phyloP scores from a whole-genome alignment of 331 rosid species.

The Stylosanthes scabra region DNA sequence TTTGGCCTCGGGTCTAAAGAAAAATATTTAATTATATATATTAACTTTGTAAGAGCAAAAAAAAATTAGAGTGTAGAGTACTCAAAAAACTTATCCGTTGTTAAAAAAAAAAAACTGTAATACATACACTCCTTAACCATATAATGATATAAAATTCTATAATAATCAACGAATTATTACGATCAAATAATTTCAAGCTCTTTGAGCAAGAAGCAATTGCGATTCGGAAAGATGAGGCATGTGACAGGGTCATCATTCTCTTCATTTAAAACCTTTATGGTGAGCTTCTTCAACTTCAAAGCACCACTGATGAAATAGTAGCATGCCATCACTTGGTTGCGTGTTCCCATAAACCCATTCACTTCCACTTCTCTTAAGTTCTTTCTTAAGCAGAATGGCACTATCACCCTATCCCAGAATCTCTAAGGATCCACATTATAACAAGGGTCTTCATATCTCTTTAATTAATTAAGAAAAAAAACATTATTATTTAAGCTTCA shows the following conservation, averaged over 20 bases:
- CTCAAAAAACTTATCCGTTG: too few species aligned
- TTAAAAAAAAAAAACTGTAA: too few species aligned
- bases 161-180: background rate
- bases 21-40: too few species aligned
- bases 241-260: background rate
- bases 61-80: too few species aligned
- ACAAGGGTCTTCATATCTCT: conserved; percentile 28
- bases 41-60: too few species aligned
- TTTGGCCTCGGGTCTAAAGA: too few species aligned
- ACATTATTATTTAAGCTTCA: too few species aligned
- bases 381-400: conserved; percentile 8
- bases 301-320: background rate
- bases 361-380: conserved; percentile 51
- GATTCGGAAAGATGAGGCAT: background rate
- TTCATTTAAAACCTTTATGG: background rate
- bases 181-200: conserved; percentile 3
- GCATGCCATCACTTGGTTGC: background rate
- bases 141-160: too few species aligned
- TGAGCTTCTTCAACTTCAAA: conserved; percentile 19
- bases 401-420: background rate
- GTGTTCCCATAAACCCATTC: conserved; percentile 31
- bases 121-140: too few species aligned
- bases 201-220: background rate
- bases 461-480: background rate
- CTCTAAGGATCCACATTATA: background rate